Conservation (phyloP, 2,329 filamentous ascomycete genomes). For the Penicillium sp. region DNA sequence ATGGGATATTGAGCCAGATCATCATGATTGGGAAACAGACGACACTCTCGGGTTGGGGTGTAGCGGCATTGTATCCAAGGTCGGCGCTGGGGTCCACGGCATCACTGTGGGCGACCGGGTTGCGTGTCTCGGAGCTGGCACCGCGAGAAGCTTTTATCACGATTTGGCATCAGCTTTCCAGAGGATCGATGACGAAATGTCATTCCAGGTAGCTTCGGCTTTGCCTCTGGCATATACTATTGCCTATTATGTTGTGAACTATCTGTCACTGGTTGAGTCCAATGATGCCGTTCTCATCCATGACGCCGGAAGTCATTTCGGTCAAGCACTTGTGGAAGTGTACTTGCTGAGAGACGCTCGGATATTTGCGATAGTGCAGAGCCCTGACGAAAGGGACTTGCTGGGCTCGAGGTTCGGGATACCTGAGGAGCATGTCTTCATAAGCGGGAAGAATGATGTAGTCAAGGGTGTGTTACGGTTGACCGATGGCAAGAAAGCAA, state of each 20-base stretch:
- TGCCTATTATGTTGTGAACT: conserved; percentile 21
- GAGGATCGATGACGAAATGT: conserved; percentile 17
- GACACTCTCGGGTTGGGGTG: conserved; percentile 13
- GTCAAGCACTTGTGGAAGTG: conserved; percentile 25
- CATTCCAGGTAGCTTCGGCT: conserved; percentile 24
- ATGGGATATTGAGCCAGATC: conserved; percentile 18
- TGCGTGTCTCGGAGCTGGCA: conserved; percentile 19
- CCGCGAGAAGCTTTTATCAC: conserved; percentile 18
- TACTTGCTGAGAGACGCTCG: conserved; percentile 5
- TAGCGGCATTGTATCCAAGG: conserved; percentile 21
- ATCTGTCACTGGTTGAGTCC: conserved; percentile 15
- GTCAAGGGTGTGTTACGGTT: background rate
- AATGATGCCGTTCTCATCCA: conserved; percentile 33
- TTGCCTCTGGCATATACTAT: conserved; percentile 23
- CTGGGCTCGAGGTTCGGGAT: conserved; percentile 12
- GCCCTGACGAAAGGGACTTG: conserved; percentile 6
- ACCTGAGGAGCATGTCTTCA: conserved; percentile 12
- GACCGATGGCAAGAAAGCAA: conserved; percentile 9
- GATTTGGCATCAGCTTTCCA: conserved; percentile 20
- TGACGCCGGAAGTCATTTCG: conserved; percentile 21
- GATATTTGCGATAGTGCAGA: conserved; percentile 17
- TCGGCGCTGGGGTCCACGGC: conserved; percentile 16
- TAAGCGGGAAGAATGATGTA: conserved; percentile 7
- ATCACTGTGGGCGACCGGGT: conserved; percentile 26
- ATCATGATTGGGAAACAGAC: background rate